Conservation (phyloP, 2,329 filamentous ascomycete genomes). For the Ophioceras dolichostomum region DNA sequence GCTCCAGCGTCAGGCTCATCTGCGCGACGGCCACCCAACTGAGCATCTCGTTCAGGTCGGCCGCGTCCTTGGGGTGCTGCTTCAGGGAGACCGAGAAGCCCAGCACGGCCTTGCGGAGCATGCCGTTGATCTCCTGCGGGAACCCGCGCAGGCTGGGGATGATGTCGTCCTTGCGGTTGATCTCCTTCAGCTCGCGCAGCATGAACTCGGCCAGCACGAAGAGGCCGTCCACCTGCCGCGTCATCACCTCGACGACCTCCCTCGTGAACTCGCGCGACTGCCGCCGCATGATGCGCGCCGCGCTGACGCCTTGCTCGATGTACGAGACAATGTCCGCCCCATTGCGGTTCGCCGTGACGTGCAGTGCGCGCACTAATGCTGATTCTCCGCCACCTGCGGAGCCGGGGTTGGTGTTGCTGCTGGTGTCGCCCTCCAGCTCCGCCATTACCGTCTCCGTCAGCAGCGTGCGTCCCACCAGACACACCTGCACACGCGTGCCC, state of each 20-base stretch:
- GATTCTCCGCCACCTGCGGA: background rate
- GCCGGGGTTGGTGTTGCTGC: background rate
- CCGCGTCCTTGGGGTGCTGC: background rate
- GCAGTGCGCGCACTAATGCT: background rate
- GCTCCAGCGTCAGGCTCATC: constrained; percentile 2
- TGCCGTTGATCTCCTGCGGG: constrained; percentile 2
- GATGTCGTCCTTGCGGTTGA: background rate
- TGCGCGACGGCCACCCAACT: constrained; percentile 2
- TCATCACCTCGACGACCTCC: constrained; percentile 1
- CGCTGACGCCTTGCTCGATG: constrained; percentile 1
- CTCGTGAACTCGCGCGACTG: background rate
- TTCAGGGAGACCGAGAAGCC: constrained; percentile 1
- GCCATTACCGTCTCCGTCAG: background rate
- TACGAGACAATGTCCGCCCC: background rate
- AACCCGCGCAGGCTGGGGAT: background rate
- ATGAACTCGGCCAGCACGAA: constrained; percentile 3
- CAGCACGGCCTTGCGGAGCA: constrained; percentile 2
- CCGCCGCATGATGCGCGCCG: background rate
- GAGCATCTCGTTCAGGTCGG: constrained; percentile 2
- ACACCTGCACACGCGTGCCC: constrained; percentile 2
- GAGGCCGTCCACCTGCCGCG: constrained; percentile 1
- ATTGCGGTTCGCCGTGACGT: constrained; percentile 2
- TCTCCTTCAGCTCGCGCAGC: background rate
- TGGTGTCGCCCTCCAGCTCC: background rate
- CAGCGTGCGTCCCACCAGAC: constrained; percentile 2